Evolutionary conservation across 1,284 basidiomycete species (phyloP).

Genomic region (Sanguinoderma infundibulare): DNA sequence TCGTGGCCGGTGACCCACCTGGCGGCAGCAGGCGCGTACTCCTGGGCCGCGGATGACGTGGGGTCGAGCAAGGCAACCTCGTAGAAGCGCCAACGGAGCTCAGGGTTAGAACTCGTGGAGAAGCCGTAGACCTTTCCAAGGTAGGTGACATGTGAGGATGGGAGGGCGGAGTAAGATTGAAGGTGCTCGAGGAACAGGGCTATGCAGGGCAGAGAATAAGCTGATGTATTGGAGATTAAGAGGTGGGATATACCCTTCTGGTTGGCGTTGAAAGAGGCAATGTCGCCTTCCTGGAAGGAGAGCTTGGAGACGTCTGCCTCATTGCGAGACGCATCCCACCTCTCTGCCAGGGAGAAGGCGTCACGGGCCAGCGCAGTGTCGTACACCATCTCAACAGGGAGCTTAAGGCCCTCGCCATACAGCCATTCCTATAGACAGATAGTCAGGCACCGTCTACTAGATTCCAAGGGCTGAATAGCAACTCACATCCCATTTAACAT

Average conservation of each 20-base stretch:
- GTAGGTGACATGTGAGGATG: conserved; percentile 55
- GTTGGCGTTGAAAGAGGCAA: conserved; percentile 66
- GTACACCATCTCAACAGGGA: conserved; percentile 85
- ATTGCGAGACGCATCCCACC: conserved; percentile 77
- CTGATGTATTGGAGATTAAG: not conserved
- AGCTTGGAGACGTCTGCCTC: conserved; percentile 48
- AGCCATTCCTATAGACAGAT: conserved; percentile 73
- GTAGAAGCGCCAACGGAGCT: conserved; percentile 77
- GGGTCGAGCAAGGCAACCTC: conserved; percentile 60
- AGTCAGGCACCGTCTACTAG: not conserved
- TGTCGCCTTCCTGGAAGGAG: conserved; percentile 56
- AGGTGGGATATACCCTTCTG: conserved; percentile 58
- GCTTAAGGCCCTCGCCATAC: conserved; percentile 78
- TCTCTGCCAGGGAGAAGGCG: conserved; percentile 72
- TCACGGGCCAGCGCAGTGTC: conserved; percentile 80
- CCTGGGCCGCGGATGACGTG: conserved; percentile 49
- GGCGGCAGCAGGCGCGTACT: conserved; percentile 54
- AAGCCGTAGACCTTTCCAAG: conserved; percentile 63
- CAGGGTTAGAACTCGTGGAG: conserved; percentile 62
- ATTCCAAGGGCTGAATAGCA: too few species aligned
- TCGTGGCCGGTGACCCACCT: conserved; percentile 74
- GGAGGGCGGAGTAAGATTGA: conserved; percentile 57
- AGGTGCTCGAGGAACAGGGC: conserved; percentile 80
- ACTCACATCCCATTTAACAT: conserved; percentile 80
- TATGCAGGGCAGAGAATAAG: conserved; percentile 32